These are phyloP conservation scores for Hordeum marinum DNA, from an alignment of 176 grass and related monocot genomes.

Conservation along the genomic window DNA sequence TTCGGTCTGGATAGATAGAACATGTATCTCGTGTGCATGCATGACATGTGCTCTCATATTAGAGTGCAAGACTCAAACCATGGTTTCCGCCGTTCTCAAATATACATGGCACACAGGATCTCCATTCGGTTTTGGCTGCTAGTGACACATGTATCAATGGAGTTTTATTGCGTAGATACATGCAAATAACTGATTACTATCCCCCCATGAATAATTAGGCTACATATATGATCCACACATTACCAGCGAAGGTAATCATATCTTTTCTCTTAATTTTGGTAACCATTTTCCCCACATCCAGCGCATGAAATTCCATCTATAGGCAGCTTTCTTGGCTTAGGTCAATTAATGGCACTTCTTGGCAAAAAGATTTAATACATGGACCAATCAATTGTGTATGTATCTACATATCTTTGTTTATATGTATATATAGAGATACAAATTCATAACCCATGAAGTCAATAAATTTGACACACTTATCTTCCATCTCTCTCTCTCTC, in stretches of 20 bases:
- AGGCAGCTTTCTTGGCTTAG: not conserved
- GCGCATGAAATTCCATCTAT: not conserved
- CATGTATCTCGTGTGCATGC: not conserved
- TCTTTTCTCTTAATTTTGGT: not conserved
- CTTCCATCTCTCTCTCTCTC: not conserved
- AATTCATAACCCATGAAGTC: not conserved
- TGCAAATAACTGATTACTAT: not conserved
- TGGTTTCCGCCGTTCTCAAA: not conserved
- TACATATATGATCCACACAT: not conserved
- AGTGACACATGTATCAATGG: not conserved
- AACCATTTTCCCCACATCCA: not conserved
- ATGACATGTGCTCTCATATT: not conserved
- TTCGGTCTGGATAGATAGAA: not conserved
- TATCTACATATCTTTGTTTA: too few relatives aligned
- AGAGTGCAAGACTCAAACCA: not conserved
- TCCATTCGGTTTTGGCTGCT: not conserved
- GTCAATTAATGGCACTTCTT: not conserved
- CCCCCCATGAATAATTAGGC: not conserved
- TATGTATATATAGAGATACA: too few relatives aligned
- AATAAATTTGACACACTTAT: too few relatives aligned
- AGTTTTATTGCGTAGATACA: not conserved
- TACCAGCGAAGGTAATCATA: not conserved
- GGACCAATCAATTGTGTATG: not conserved
- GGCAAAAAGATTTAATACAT: not conserved
- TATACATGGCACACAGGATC: not conserved